Evolutionary conservation across 305 asterid species (phyloP), one percentile per base, ranked within the genome.

Genomic region (Galium porrigens): DNA sequence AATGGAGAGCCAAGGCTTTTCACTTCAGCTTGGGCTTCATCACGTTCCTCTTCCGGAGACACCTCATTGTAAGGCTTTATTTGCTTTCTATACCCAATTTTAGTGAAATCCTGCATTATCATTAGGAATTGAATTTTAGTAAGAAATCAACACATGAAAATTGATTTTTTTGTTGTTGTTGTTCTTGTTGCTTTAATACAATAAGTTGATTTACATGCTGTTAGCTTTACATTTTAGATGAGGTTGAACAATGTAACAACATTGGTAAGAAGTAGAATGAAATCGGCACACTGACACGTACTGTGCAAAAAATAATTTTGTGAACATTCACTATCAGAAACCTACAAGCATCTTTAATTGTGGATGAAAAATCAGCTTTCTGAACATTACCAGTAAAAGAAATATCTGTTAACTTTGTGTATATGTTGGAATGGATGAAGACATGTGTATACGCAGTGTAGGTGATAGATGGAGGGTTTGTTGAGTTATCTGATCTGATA

Each of bases 21-120:
- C 66, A 18, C 68, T 37, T 66, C 80, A 70, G 68, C 67, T 69
- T 64, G 68, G 68, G 5, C 65, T 58, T 65, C 65, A 29, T 33
- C 54, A 49, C 32, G 76, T 53, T 8, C 64, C 70, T 15, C 52
- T 46, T 3, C 52, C 20, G 8, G 52, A 14, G 52, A 9, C 59
- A 52, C 69, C 60, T 33, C 34, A 56, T 12, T 69, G 88, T 84
- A 61, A 79, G 79, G 63, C 34, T 34, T 39, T 18, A 22, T 52
- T 49, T 41, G 60, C 49, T 58, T 57, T 48, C 63, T 70, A 58
- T 42, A 30, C 15, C 51, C 30, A 29, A 11, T 53, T 6, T 0
- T 30, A 0, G 8, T n/a, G 39, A 66, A 5, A 20, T 5, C 2
- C 22, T 53, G 41, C 18, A 4, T 11, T 22, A 3, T 32, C 52